Evolutionary conservation across 2,329 filamentous ascomycete species (phyloP), one percentile per base, ranked within the genome.

Genomic region (Hypoxylon rubiginosum): DNA sequence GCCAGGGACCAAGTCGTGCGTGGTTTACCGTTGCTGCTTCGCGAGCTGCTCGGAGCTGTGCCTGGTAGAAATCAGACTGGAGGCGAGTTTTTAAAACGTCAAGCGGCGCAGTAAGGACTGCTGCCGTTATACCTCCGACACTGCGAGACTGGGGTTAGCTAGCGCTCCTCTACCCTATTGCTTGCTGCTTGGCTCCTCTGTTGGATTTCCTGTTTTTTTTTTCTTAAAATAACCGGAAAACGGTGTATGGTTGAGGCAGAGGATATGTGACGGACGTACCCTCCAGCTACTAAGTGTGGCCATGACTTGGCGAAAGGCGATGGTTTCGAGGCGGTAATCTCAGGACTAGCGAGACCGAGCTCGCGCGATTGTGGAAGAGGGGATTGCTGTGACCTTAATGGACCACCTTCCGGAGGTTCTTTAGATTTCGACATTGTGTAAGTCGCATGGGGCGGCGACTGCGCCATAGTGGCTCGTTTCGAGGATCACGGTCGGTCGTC

Each of bases 21-120:
- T 86, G 74, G 74, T 88, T 70, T 80, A 17, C 46, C 24, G 46
- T 26, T 10, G 86, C 75, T 75, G 89, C 86, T n/a, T 87, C 82
- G 53, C 92, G 88, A 8, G 88, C 86, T 15, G 90, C 88, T 30
- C 86, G 86, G 49, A 97, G 86, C 79, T 97, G 92, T 8, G 90
- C 85, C 78, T 97, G 93, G 84, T 97, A 97, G 78, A 97, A 97
- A 76, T 97, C 94, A 74, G 93, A 97, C 79, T 98, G 95, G 2
- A 98, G 85, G 36, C 95, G 90, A 10, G 95, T 98, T 79, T 97
- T 97, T 54, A 98, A 86, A 32, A 97, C 94, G 76, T 97, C 95
- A 64, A 98, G 91, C 21, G 95, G 95, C 8, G 93, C 94, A 1
- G 95, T 97, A n/a, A 97, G 81, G n/a, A 92, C 90, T 24, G 95